phyloP scores from a whole-genome alignment of 805 yeast species.

The Candida khao-thaluensis region DNA sequence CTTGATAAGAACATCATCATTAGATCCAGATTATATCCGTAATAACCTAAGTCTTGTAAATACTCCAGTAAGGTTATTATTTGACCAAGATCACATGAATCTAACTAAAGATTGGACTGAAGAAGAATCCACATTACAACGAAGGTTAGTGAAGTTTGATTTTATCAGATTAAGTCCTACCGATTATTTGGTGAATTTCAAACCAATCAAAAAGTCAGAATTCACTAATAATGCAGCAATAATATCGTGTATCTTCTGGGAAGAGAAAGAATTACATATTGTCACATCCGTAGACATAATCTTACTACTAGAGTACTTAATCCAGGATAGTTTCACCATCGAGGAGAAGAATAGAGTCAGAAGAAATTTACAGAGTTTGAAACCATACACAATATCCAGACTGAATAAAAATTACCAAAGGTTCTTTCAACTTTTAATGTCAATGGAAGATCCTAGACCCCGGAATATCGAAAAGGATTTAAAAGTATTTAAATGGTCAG shows the following conservation, averaged over 20 bases:
- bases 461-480: slow-evolving; percentile 70
- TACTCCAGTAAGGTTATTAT: slow-evolving; percentile 27
- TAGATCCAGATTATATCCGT: slow-evolving; percentile 22
- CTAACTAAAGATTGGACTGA: slow-evolving; percentile 48
- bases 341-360: slow-evolving; percentile 72
- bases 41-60: slow-evolving; percentile 20
- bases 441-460: slow-evolving; percentile 62
- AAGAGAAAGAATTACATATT: slow-evolving; percentile 43
- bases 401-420: slow-evolving; percentile 29
- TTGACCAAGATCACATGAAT: slow-evolving; percentile 29
- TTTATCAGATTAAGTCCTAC: slow-evolving; percentile 34
- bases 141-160: slow-evolving; percentile 51
- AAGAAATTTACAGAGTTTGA: slow-evolving; percentile 61
- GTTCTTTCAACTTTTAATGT: slow-evolving; percentile 50
- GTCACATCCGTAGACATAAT: slow-evolving; percentile 69
- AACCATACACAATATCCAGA: slow-evolving; percentile 60
- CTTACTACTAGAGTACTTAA: slow-evolving; percentile 53
- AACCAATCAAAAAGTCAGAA: slow-evolving; percentile 32
- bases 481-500: slow-evolving; percentile 62
- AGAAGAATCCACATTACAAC: slow-evolving; percentile 38
- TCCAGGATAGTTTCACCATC: slow-evolving; percentile 53
- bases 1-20: slow-evolving; percentile 23
- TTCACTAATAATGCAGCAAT: slow-evolving; percentile 44
- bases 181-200: slow-evolving; percentile 35
- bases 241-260: slow-evolving; percentile 61